Percentiles rank a stretch among this genome's conserved stretches.
Conservation (phyloP, 1,139 yeast species). For the Hanseniaspora uvarum region DNA sequence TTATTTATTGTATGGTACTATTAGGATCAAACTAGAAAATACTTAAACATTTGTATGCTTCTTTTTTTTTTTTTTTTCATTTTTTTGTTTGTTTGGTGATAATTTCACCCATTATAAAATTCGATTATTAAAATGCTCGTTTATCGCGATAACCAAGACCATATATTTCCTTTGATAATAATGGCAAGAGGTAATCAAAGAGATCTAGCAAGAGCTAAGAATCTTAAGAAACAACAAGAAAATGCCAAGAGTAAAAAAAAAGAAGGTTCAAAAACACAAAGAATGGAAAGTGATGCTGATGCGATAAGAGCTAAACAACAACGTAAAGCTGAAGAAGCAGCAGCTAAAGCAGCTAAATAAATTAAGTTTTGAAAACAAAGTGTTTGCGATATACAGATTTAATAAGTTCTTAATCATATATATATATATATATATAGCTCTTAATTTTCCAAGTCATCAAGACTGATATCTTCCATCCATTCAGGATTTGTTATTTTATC, state of each 20-base stretch:
- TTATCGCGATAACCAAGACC: not conserved
- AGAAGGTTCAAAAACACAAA: constrained; percentile 70
- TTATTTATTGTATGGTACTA: no score
- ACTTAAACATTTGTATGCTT: not conserved
- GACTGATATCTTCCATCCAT: constrained; percentile 22
- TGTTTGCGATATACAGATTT: not conserved
- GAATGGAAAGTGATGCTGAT: constrained; percentile 82
- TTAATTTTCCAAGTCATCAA: constrained; percentile 22
- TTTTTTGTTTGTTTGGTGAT: no score
- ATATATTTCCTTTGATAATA: not conserved
- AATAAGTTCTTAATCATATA: not conserved
- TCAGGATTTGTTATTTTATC: constrained; percentile 37
- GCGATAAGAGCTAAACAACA: constrained; percentile 73
- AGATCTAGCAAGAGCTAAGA: constrained; percentile 85
- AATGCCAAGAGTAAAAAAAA: constrained; percentile 53
- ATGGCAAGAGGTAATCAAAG: constrained; percentile 98
- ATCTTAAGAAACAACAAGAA: constrained; percentile 65
- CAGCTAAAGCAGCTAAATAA: constrained; percentile 51
- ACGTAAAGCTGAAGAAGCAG: constrained; percentile 33
- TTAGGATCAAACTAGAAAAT: no score
- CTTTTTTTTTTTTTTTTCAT: not conserved
- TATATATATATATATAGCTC: not conserved
- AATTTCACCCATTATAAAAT: no score
- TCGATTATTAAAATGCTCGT: not conserved
- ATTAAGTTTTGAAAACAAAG: constrained; percentile 19